A percentile compares a stretch with the other conserved stretches of the same genome.
Evolutionary conservation across 2,329 filamentous ascomycete species (phyloP).

Genomic region (Cytospora piceicola): DNA sequence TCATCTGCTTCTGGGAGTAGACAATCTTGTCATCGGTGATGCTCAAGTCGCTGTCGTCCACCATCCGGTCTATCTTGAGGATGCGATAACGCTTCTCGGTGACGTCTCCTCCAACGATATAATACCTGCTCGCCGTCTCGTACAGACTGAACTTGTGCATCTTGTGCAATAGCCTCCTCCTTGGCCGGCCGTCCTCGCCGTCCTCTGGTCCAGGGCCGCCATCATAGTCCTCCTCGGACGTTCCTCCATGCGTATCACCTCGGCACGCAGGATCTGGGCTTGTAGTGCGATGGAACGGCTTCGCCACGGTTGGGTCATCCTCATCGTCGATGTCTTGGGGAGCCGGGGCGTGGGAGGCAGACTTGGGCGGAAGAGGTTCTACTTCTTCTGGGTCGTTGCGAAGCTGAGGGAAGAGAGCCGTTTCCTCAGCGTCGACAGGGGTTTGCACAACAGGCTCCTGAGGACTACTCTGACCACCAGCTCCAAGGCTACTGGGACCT

Average conservation of each 20-base stretch:
- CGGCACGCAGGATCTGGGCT: slow-evolving; percentile 52
- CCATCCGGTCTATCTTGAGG: slow-evolving; percentile 90
- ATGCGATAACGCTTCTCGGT: slow-evolving; percentile 88
- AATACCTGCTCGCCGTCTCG: slow-evolving; percentile 91
- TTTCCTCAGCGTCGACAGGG: slow-evolving; percentile 10
- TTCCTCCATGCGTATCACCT: slow-evolving; percentile 30
- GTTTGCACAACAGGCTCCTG: slow-evolving; percentile 16
- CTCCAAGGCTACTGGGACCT: slow-evolving; percentile 5
- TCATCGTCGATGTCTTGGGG: slow-evolving; percentile 56
- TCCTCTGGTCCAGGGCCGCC: slow-evolving; percentile 36
- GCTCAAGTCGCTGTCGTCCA: slow-evolving; percentile 75
- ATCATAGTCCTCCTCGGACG: slow-evolving; percentile 34
- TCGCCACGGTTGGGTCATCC: slow-evolving; percentile 61
- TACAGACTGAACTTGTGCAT: slow-evolving; percentile 99
- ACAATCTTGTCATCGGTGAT: slow-evolving; percentile 94
- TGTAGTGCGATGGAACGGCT: slow-evolving; percentile 59
- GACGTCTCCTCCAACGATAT: slow-evolving; percentile 90
- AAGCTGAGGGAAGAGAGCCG: slow-evolving; percentile 25
- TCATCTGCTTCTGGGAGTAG: slow-evolving; percentile 91
- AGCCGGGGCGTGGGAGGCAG: slow-evolving; percentile 20
- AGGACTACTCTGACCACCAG: slow-evolving; percentile 7
- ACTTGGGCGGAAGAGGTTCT: slow-evolving; percentile 36
- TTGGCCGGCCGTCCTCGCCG: slow-evolving; percentile 37
- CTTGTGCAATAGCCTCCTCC: slow-evolving; percentile 53
- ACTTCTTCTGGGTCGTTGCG: slow-evolving; percentile 27